phyloP scores from a whole-genome alignment of 2,329 filamentous ascomycete species.

The Fusarium armeniacum region DNA sequence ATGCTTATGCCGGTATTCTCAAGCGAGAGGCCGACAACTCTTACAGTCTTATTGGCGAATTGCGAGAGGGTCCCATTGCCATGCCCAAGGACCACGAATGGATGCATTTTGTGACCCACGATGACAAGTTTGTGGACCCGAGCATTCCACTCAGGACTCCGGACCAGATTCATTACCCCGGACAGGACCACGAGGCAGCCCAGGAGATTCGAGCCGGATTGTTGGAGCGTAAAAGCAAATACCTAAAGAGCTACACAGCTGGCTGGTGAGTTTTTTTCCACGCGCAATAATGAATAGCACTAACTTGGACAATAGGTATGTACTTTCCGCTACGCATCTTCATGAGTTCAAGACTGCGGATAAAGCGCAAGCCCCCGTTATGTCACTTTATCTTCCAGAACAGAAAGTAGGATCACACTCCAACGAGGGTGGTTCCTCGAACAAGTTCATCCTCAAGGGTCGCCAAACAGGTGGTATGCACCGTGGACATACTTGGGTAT shows the following conservation, averaged over 20 bases:
- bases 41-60: slow-evolving; percentile 81
- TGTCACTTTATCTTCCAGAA: slow-evolving; percentile 95
- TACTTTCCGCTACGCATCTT: slow-evolving; percentile 94
- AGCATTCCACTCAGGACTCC: slow-evolving; percentile 81
- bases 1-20: slow-evolving; percentile 89
- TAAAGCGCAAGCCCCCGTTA: slow-evolving; percentile 89
- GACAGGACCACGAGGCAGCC: slow-evolving; percentile 85
- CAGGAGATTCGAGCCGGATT: slow-evolving; percentile 90
- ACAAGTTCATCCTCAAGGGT: slow-evolving; percentile 98
- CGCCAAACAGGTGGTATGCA: slow-evolving; percentile 94
- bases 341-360: slow-evolving; percentile 99
- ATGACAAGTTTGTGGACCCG: slow-evolving; percentile 90
- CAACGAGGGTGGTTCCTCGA: slow-evolving; percentile 82
- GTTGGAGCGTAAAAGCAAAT: slow-evolving; percentile 98
- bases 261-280: slow-evolving; percentile 77
- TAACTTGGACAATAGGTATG: slow-evolving; percentile 75
- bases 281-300: background rate
- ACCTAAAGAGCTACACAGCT: slow-evolving; percentile 95
- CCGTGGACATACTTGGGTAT: slow-evolving; percentile 81
- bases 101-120: slow-evolving; percentile 82
- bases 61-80: slow-evolving; percentile 86
- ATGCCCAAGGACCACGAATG: slow-evolving; percentile 97
- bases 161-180: slow-evolving; percentile 91
- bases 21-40: slow-evolving; percentile 91
- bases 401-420: slow-evolving; percentile 97